Conservation (phyloP, 495 filamentous ascomycete genomes). For the Penicillium odoratum region DNA sequence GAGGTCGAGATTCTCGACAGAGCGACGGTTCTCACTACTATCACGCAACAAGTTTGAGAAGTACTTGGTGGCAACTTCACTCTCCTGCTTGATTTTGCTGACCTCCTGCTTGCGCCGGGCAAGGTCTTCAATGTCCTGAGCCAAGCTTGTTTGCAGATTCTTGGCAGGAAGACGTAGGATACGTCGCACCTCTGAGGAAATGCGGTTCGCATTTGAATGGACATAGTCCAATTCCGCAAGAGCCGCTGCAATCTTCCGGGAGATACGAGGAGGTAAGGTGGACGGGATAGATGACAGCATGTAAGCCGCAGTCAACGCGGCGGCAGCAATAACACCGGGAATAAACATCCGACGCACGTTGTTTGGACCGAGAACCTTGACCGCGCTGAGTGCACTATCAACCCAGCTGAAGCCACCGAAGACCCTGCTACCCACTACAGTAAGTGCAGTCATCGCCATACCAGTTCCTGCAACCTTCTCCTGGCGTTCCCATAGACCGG, state of each 20-base stretch:
- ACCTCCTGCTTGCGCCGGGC: conserved; percentile 75
- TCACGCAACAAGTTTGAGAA: conserved; percentile 83
- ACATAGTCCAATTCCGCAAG: conserved; percentile 86
- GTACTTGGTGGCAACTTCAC: conserved; percentile 76
- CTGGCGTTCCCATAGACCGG: conserved; percentile 78
- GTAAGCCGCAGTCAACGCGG: conserved; percentile 70
- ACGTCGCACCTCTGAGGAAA: conserved; percentile 78
- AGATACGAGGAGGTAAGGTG: conserved; percentile 84
- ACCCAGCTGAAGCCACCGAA: conserved; percentile 85
- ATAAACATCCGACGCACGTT: conserved; percentile 80
- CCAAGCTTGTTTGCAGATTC: conserved; percentile 74
- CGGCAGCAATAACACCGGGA: conserved; percentile 73
- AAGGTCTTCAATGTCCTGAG: conserved; percentile 80
- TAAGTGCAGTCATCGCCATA: conserved; percentile 91
- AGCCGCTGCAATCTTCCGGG: conserved; percentile 75
- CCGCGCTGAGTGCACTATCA: conserved; percentile 78
- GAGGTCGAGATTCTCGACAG: conserved; percentile 79
- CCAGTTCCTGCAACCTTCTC: conserved; percentile 92
- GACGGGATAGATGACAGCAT: conserved; percentile 81
- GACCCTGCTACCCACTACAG: conserved; percentile 75
- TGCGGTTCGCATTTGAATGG: conserved; percentile 81
- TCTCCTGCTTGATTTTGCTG: conserved; percentile 70
- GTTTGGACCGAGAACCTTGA: conserved; percentile 77
- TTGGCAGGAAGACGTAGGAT: conserved; percentile 83
- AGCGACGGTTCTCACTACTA: conserved; percentile 65